Base-by-base conservation (phyloP, 2,329 filamentous ascomycete species). In the Epichloe sp. region DNA sequence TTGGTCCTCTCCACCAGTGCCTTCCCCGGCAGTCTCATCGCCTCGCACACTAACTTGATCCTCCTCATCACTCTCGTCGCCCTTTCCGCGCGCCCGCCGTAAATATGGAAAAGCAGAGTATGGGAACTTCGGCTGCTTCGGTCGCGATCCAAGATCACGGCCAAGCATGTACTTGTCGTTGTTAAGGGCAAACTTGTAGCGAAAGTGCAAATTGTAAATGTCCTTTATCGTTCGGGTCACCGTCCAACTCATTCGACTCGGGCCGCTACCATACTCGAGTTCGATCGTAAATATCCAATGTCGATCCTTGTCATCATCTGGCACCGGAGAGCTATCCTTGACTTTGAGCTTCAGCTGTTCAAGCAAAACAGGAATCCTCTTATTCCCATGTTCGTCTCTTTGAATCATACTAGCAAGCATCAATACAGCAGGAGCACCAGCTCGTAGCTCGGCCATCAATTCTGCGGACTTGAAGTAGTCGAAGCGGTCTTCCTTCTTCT, bases 381-480 rank as follows among this genome's bases (percentile, higher is more conserved):
- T 93, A 68, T 95, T 93, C 47, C 91, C 89, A 60, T 96, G 88
- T 67, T 98, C 93, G 60, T 98, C 93, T 52, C 93, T 80, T 69
- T 97, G 93, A 60, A 97, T 93, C 87, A 97, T 96, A 63, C 90
- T 96, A 7, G 93, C 93, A 49, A 98, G 73, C 68, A 98, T 95
- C 53, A 98, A 73, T 19, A 91, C 93, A 23, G 93, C 93, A 3
- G 93, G 93, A 1, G 90, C 88, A 50, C 89, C 93, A 43, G 93
- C 94, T 47, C 93, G 80, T 38, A 98, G 73, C 67, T 98, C 93
- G 1, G 93, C 93, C 79, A 98, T 91, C 45, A 98, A 75, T 66
- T 98, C 93, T 2, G 93, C 89, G 10, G 91, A 97, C 66, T 97
- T 98, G 62, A 86, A 84, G 63, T 93, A 89, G 65, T 98, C 93